Evolutionary conservation across 371 early-diverging fungal species (phyloP), one percentile per base, ranked within the genome.

Genomic region (Rhizopus delemar): DNA sequence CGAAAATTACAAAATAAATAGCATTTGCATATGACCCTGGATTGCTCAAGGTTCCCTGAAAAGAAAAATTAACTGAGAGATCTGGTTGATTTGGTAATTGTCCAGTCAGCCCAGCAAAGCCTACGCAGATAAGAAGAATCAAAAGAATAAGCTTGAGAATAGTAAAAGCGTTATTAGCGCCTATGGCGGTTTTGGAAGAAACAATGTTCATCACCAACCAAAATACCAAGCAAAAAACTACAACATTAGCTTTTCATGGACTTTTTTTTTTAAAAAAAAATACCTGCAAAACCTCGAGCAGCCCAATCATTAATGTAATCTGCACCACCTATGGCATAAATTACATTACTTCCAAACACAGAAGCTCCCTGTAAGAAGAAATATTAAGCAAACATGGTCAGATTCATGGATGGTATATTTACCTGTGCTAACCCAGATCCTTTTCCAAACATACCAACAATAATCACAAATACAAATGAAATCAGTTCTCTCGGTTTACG

Each of bases 21-120:
- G 60, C 65, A 22, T 29, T 60, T 3, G 68, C 68, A 33, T 63
- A 68, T 8, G 64, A 59, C 5, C 68, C 68, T 3, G 65, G 45
- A n/a, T 60, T 68, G 22, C 64, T 41, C 5, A 56, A 34, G 5
- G 68, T 68, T 1, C 64, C 68, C 2, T 60, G 29, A 31, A 68
- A 68, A 5, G 68, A 68, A 32, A 68, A 68, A 12, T 65, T 69
- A 4, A 46, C 51, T 12, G 49, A 9, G 2, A 63, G 22, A 15
- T 66, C 50, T 5, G 70, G 70, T 6, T 46, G 51, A 8, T 66
- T 60, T 3, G 66, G 63, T 22, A 70, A 35, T 4, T 57, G 52
- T 1, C 70, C 70, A 28, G 70, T 53, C 8, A 70, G 51, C 22
- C 70, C 70, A 33, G 66, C 70, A 55, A 70, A 70, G 6, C 70